Base-by-base conservation (phyloP, 169 alveolate genomes). In the Cyclospora cayetanensis region DNA sequence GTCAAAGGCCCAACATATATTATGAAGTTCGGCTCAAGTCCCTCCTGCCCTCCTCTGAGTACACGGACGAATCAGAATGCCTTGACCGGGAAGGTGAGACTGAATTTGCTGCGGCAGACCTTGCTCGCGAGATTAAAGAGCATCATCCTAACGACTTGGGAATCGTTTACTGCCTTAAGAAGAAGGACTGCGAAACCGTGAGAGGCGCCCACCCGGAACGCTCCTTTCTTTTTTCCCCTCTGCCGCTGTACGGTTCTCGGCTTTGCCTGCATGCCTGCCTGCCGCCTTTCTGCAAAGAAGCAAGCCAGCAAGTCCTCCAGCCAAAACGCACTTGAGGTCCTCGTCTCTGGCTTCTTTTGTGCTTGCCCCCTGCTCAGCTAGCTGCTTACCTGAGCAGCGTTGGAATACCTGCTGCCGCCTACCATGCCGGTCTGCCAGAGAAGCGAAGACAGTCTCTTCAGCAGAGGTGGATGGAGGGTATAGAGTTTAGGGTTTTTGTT, bases 121-220 rank as follows among this genome's bases (percentile, higher is more conserved):
- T 31, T 2, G 85, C 34, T 22, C 39, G 42, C 39, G 85, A 41
- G 22, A 20, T 25, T 39, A 39, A 39, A 37, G n/a, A 63, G 42
- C 27, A 74, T 74, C 52, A 41, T 25, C 60, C 34, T 0, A 31
- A 31, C 46, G 91, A 74, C 20, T 27, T 55, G 27, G 99, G 99
- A 0, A 96, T 98, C 29, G 96, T 99, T 1, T 99, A 99, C 95
- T 99, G 99, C 90, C 91, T 97, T 25, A 95, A 83, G 37, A 83
- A 83, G 42, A 22, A 55, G 2, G 68, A 68, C 29, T 83, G 91
- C 91, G 88, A 77, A 7, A 39, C 42, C 35, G 88, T 77, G 39
- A 46, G 35, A n/a, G 55, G 55, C 31, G n/a, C 84, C 29, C 31
- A 4, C 46, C 42, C 83, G 15, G 39, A 70, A 20, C 43, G 80